Evolutionary conservation across 2,329 filamentous ascomycete species (phyloP).

Genomic region (Aspergillus sp.): DNA sequence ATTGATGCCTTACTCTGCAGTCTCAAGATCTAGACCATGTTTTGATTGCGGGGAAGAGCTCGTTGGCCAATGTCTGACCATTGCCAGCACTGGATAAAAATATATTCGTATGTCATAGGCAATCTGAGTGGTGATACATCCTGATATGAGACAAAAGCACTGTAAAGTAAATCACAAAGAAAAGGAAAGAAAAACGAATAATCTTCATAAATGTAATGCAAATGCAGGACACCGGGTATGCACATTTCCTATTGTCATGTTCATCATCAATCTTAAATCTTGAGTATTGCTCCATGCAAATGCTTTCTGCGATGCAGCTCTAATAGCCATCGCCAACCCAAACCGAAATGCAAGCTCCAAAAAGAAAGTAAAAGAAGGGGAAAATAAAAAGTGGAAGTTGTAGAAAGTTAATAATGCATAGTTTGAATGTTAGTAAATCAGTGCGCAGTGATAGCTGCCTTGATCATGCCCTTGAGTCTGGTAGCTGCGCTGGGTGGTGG

Average conservation of each 20-base stretch:
- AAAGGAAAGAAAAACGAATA: not conserved
- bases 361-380: not conserved
- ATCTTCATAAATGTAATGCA: not conserved
- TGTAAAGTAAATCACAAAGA: not conserved
- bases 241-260: not conserved
- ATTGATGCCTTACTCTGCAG: not conserved
- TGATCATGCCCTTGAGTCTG: slow-evolving; percentile 32
- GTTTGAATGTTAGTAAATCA: slow-evolving; percentile 16
- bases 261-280: not conserved
- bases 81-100: not conserved
- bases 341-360: not conserved
- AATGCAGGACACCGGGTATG: slow-evolving; percentile 5
- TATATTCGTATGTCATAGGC: not conserved
- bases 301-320: not conserved
- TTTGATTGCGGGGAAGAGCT: not conserved
- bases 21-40: not conserved
- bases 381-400: not conserved
- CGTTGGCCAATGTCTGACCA: not conserved
- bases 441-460: slow-evolving; percentile 30
- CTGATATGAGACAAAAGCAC: not conserved
- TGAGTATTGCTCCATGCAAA: slow-evolving; percentile 6
- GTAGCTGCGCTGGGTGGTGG: slow-evolving; percentile 27
- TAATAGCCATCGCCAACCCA: not conserved
- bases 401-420: slow-evolving; percentile 8
- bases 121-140: not conserved